Conservation (phyloP, 164 flowering plant genomes). For the Houttuynia cordata region DNA sequence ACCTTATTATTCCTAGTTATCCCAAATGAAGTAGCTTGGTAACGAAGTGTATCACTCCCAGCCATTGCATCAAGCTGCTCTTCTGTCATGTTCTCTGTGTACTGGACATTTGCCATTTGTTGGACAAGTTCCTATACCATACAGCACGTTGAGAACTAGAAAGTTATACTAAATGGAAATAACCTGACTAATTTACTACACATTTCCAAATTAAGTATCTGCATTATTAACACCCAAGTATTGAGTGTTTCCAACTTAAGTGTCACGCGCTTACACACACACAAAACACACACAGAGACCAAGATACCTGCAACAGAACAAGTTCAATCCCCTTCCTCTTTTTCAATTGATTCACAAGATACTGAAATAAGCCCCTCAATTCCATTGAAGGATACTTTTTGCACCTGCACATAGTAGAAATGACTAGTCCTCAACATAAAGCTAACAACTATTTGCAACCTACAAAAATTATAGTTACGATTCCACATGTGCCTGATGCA, state of each 20-base stretch:
- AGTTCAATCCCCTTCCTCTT: slow-evolving; percentile 93
- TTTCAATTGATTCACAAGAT: slow-evolving; percentile 91
- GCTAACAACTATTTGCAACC: neutral
- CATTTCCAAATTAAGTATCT: neutral
- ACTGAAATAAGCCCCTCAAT: slow-evolving; percentile 94
- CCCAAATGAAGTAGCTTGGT: slow-evolving; percentile 95
- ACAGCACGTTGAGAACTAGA: neutral
- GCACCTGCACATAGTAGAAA: slow-evolving; percentile 41
- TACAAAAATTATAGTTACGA: too few relatives aligned
- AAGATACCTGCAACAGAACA: slow-evolving; percentile 80
- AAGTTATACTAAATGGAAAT: neutral
- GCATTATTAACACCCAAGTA: too few relatives aligned
- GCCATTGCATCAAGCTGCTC: slow-evolving; percentile 99
- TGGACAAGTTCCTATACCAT: slow-evolving; percentile 80
- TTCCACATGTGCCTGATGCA: too few relatives aligned
- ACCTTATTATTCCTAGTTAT: slow-evolving; percentile 92
- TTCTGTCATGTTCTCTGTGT: slow-evolving; percentile 94
- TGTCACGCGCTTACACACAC: too few relatives aligned
- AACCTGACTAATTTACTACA: too few relatives aligned
- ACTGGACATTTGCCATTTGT: slow-evolving; percentile 99
- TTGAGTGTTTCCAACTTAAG: too few relatives aligned
- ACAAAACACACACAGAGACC: too few relatives aligned
- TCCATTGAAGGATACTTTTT: slow-evolving; percentile 99
- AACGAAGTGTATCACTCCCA: slow-evolving; percentile 93
- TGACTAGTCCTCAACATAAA: neutral